A percentile compares a stretch with the other conserved stretches of the same genome.
Evolutionary conservation across 306 rosid species (phyloP).

Genomic region (Prunus mume): DNA sequence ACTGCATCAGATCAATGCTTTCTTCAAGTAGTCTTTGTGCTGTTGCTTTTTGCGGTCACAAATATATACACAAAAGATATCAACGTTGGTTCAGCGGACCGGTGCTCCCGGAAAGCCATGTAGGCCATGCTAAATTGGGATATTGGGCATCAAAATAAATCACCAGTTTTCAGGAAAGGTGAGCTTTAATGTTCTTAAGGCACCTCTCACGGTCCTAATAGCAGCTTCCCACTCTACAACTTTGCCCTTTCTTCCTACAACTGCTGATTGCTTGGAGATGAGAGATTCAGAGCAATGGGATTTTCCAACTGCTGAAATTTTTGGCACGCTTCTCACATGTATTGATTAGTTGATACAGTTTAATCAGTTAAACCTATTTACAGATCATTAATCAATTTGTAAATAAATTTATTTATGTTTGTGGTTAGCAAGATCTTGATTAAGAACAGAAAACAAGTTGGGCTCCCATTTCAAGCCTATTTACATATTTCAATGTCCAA

Average conservation of each 20-base stretch:
- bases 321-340: conserved; percentile 5
- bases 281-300: conserved; percentile 16
- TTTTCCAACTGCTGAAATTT: conserved; percentile 28
- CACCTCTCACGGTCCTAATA: conserved; percentile 14
- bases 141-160: conserved; percentile 11
- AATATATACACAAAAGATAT: conserved; percentile 68
- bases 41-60: conserved; percentile 77
- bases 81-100: conserved; percentile 37
- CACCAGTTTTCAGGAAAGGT: conserved; percentile 6
- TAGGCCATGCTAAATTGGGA: conserved; percentile 26
- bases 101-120: conserved; percentile 58
- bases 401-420: no score
- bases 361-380: background rate
- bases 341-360: background rate
- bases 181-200: conserved; percentile 9
- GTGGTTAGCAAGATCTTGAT: background rate
- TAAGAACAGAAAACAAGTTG: background rate
- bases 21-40: conserved; percentile 73
- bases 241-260: conserved; percentile 2
- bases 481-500: no score
- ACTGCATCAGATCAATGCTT: background rate
- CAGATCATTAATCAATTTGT: background rate
- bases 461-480: no score
- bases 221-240: conserved; percentile 11
- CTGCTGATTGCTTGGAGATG: background rate